phyloP scores from a whole-genome alignment of 2,329 filamentous ascomycete species.

The Bipolaris gigantea region DNA sequence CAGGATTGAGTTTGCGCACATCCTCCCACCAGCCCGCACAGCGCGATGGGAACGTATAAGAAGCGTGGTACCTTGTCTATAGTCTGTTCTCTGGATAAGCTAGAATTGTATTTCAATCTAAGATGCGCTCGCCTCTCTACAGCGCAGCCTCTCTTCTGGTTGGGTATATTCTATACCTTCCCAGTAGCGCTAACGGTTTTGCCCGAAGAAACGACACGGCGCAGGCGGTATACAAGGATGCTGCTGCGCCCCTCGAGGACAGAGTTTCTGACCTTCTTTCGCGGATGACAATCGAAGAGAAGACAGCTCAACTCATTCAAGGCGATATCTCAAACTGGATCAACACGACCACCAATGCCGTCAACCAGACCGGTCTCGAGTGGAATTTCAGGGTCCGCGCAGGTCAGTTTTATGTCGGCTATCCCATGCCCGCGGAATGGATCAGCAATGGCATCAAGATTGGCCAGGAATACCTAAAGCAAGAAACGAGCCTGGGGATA shows the following conservation, averaged over 20 bases:
- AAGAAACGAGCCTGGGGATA: constrained; percentile 68
- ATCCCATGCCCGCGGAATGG: constrained; percentile 65
- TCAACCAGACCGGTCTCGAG: constrained; percentile 68
- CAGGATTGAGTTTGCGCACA: not conserved
- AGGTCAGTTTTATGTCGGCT: constrained; percentile 73
- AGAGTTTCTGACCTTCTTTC: constrained; percentile 68
- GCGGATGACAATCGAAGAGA: constrained; percentile 75
- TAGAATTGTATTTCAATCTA: not conserved
- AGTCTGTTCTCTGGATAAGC: not conserved
- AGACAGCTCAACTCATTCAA: constrained; percentile 65
- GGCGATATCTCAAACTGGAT: constrained; percentile 75
- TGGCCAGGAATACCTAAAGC: constrained; percentile 68
- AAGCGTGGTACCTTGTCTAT: constrained; percentile 6
- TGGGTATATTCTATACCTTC: constrained; percentile 18
- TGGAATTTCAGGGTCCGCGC: constrained; percentile 67
- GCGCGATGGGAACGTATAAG: constrained; percentile 15
- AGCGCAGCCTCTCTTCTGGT: constrained; percentile 16
- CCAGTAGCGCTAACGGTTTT: constrained; percentile 29
- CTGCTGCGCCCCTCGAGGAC: constrained; percentile 62
- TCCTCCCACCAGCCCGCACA: constrained; percentile 5
- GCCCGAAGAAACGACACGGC: constrained; percentile 30
- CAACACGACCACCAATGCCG: constrained; percentile 65
- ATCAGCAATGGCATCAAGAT: constrained; percentile 64
- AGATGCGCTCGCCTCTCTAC: not conserved
- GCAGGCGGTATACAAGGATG: constrained; percentile 61